Evolutionary conservation across 805 yeast genomes (phyloP).

Genomic region (Alloascoidea africana): DNA sequence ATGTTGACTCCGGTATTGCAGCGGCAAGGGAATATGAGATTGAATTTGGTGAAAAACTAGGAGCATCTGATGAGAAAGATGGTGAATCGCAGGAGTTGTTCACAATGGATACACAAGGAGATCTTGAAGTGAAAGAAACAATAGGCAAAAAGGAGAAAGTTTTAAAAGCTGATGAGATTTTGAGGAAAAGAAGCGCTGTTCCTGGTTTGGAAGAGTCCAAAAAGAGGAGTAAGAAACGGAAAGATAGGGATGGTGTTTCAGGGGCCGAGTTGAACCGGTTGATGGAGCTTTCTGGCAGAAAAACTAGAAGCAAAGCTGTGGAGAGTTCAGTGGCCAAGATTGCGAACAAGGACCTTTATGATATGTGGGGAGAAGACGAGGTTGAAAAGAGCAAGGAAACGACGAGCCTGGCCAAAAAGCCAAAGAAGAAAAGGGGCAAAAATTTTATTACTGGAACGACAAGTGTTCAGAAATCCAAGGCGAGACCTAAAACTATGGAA

Average conservation of each 20-base stretch:
- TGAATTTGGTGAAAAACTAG: slow-evolving; percentile 27
- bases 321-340: slow-evolving; percentile 57
- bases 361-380: slow-evolving; percentile 51
- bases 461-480: slow-evolving; percentile 36
- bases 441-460: slow-evolving; percentile 11
- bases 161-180: slow-evolving; percentile 52
- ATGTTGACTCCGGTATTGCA: slow-evolving; percentile 58
- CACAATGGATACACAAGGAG: slow-evolving; percentile 56
- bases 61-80: slow-evolving; percentile 26
- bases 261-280: slow-evolving; percentile 48
- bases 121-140: slow-evolving; percentile 24
- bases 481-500: slow-evolving; percentile 38
- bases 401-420: background rate
- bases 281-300: slow-evolving; percentile 66
- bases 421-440: slow-evolving; percentile 10
- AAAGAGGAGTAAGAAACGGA: slow-evolving; percentile 23
- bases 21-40: slow-evolving; percentile 44
- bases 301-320: slow-evolving; percentile 34
- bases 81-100: slow-evolving; percentile 32
- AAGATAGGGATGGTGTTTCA: slow-evolving; percentile 43
- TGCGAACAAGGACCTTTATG: slow-evolving; percentile 32
- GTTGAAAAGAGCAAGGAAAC: slow-evolving; percentile 8
- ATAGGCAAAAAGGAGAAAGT: slow-evolving; percentile 25
- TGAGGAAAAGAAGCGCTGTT: slow-evolving; percentile 64
- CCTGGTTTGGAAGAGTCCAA: slow-evolving; percentile 34